Conservation (phyloP, 768 basidiomycete genomes). For the Royoungia palumana region DNA sequence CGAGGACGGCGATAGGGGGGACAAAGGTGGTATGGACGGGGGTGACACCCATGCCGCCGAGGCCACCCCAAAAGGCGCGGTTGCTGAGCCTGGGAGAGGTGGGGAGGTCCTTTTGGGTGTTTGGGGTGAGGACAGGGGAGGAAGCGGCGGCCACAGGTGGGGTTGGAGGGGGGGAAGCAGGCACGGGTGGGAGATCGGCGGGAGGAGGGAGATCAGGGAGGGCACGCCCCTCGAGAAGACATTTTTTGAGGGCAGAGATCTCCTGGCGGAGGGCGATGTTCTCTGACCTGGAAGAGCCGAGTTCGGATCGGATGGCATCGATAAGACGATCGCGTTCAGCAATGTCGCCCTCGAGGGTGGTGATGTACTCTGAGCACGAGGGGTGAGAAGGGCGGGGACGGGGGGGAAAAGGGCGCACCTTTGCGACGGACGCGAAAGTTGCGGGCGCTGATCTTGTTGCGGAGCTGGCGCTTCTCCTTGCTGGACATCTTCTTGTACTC, state of each 20-base stretch:
- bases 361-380: slow-evolving; percentile 72
- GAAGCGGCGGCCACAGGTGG: slow-evolving; percentile 15
- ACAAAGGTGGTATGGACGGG: slow-evolving; percentile 83
- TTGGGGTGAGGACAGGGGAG: slow-evolving; percentile 50
- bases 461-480: slow-evolving; percentile 93
- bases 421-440: slow-evolving; percentile 95
- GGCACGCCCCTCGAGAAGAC: slow-evolving; percentile 66
- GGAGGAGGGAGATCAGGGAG: slow-evolving; percentile 46
- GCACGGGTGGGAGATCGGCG: slow-evolving; percentile 35
- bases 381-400: not conserved
- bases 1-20: slow-evolving; percentile 54
- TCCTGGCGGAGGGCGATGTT: slow-evolving; percentile 81
- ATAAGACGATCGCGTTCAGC: slow-evolving; percentile 89
- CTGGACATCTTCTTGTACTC: slow-evolving; percentile 93
- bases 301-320: slow-evolving; percentile 79
- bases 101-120: slow-evolving; percentile 76
- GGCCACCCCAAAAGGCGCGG: slow-evolving; percentile 80
- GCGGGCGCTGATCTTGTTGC: slow-evolving; percentile 95
- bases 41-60: slow-evolving; percentile 65
- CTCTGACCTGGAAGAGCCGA: slow-evolving; percentile 75
- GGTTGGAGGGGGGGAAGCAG: slow-evolving; percentile 41
- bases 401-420: slow-evolving; percentile 44
- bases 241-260: slow-evolving; percentile 68
- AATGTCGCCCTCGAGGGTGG: slow-evolving; percentile 90
- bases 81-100: slow-evolving; percentile 52